These are phyloP conservation scores for Mycocentrospora acerina DNA, from an alignment of 2,329 filamentous ascomycete species.

Conservation along the genomic window DNA sequence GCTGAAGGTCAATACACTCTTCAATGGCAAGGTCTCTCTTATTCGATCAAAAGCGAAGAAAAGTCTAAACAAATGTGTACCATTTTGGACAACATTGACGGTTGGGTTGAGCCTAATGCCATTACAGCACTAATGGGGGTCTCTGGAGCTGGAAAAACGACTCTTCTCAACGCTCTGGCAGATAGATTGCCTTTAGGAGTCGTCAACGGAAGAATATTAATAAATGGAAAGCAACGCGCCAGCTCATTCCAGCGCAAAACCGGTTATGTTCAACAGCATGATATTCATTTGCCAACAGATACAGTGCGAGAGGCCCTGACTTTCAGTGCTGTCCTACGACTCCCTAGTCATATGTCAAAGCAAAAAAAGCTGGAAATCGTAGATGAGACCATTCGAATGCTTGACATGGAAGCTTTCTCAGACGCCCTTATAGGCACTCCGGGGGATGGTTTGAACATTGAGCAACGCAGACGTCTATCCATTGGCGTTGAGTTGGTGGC, in stretches of 20 bases:
- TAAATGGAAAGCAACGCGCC: slow-evolving; percentile 64
- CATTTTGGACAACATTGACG: slow-evolving; percentile 66
- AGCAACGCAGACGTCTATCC: not conserved
- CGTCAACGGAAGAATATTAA: slow-evolving; percentile 76
- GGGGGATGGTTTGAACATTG: slow-evolving; percentile 55
- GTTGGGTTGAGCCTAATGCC: slow-evolving; percentile 56
- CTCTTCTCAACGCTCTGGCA: slow-evolving; percentile 77
- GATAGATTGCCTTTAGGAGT: slow-evolving; percentile 81
- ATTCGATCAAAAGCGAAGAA: slow-evolving; percentile 70
- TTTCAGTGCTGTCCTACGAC: slow-evolving; percentile 81
- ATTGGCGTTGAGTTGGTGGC: not conserved
- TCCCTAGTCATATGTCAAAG: slow-evolving; percentile 57
- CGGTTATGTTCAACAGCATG: slow-evolving; percentile 47
- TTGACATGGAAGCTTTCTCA: slow-evolving; percentile 71
- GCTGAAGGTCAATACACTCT: slow-evolving; percentile 36
- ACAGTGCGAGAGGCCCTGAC: slow-evolving; percentile 61
- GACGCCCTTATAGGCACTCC: slow-evolving; percentile 84
- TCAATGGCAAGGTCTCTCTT: slow-evolving; percentile 61
- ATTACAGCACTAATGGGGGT: slow-evolving; percentile 70
- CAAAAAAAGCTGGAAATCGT: slow-evolving; percentile 80
- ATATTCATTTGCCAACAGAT: slow-evolving; percentile 58
- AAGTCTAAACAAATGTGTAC: slow-evolving; percentile 63
- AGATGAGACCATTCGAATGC: slow-evolving; percentile 79
- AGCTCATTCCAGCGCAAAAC: slow-evolving; percentile 82
- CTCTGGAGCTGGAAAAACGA: slow-evolving; percentile 79